Base-by-base conservation (phyloP, 1,139 yeast species). In the Scheffersomyces titani region DNA sequence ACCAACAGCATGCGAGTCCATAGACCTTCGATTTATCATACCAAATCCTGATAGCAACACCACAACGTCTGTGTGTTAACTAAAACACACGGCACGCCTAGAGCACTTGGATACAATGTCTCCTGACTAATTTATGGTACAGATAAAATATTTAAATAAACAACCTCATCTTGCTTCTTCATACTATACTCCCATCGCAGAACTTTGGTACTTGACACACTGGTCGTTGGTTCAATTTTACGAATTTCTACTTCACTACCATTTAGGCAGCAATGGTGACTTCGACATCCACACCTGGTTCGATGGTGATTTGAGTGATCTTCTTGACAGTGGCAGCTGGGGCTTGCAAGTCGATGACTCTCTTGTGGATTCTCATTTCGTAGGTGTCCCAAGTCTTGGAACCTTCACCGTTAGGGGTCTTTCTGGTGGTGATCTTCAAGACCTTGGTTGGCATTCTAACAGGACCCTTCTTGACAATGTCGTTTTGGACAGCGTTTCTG, bases 401-500 rank as follows among this genome's bases (percentile, higher is more conserved):
- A 93, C 99, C 99, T 87, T 96, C 98, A 93, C 99, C 99, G 83
- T 96, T 96, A 76, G 99, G 99, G 78, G 99, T 89, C 92, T 96
- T 96, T 91, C 99, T 93, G 90, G 99, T 94, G 85, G 97, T 88
- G 85, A 96, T 88, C 84, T 90, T 92, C 78, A 96, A 90, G 72
- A 90, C 96, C 90, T 93, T 96, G 84, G 99, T 96, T 85, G 99
- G 99, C 86, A 96, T 84, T 90, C 99, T 92, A 77, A 96, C 97
- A 72, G 99, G 99, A 76, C 99, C 99, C 87, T 92, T 91, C 87
- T 89, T 90, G 81, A 86, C 87, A 75, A 92, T 86, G 75, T 89
- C 81, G 82, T 86, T 82, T 80, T 84, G 86, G 79, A 84, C 85
- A 80, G 98, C 98, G 77, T 92, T 93, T 80, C 80, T 81, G 82